Percentiles rank a stretch among this genome's conserved stretches.
phyloP scores from a whole-genome alignment of 1,139 yeast species.

The Scheffersomyces segobiensis region DNA sequence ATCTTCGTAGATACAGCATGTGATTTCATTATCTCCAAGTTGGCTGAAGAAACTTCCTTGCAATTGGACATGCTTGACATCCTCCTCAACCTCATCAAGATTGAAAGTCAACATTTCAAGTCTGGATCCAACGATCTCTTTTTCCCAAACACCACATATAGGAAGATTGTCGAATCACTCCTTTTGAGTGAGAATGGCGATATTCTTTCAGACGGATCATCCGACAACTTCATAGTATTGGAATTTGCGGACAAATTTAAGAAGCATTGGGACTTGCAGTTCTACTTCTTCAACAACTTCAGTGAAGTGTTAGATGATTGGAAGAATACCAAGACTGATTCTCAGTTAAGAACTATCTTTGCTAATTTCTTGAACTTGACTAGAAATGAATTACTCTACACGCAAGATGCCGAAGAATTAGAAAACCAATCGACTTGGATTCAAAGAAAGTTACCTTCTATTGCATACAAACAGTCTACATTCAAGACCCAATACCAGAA shows the following conservation, averaged over 20 bases:
- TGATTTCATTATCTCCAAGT: conserved; percentile 34
- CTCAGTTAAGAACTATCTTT: conserved; percentile 26
- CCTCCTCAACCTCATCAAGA: conserved; percentile 57
- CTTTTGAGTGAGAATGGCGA: conserved; percentile 41
- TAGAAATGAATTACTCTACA: conserved; percentile 28
- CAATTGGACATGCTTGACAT: conserved; percentile 67
- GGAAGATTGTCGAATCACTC: conserved; percentile 46
- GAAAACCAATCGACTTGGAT: conserved; percentile 36
- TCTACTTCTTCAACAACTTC: conserved; percentile 54
- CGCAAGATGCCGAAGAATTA: conserved; percentile 25
- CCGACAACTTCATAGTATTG: conserved; percentile 53
- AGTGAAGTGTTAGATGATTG: conserved; percentile 20
- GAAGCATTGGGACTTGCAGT: conserved; percentile 66
- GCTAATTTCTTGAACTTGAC: conserved; percentile 43
- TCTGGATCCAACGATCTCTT: conserved; percentile 50
- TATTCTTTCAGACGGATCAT: conserved; percentile 45
- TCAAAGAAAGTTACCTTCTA: conserved; percentile 49
- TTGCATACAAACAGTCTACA: conserved; percentile 53
- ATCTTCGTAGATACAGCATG: conserved; percentile 50
- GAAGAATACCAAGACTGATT: conserved; percentile 17
- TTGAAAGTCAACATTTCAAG: conserved; percentile 58
- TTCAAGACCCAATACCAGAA: conserved; percentile 72
- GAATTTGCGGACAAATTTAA: conserved; percentile 60
- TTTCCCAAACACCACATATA: conserved; percentile 64
- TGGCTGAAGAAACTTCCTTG: conserved; percentile 42